Percentiles rank a stretch among this genome's conserved stretches.
Evolutionary conservation across 805 yeast species (phyloP).

Genomic region (Cyberlindnera amylophila): DNA sequence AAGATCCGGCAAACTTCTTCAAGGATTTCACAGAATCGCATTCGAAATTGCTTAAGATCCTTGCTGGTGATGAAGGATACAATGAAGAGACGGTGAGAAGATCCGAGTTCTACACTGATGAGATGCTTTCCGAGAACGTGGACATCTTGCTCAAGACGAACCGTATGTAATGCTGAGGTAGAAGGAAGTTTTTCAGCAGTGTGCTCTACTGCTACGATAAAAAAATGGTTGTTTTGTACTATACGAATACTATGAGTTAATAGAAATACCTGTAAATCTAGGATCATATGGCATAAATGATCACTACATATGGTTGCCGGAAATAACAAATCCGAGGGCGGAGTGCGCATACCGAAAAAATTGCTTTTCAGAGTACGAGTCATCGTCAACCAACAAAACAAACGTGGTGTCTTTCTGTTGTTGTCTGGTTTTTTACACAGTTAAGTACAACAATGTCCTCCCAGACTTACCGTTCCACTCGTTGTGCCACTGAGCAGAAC

Average conservation of each 20-base stretch:
- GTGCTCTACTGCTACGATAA: not conserved
- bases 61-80: conserved; percentile 86
- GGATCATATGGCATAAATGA: too few species aligned
- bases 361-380: not conserved
- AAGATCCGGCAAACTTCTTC: conserved; percentile 75
- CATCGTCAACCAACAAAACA: not conserved
- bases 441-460: conserved; percentile 40
- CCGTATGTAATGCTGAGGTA: conserved; percentile 10
- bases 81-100: conserved; percentile 86
- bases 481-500: conserved; percentile 48
- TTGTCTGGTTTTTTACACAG: too few species aligned
- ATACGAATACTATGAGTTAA: too few species aligned
- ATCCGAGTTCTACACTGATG: conserved; percentile 74
- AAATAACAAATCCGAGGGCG: too few species aligned
- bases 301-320: too few species aligned
- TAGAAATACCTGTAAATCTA: too few species aligned
- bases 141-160: conserved; percentile 66
- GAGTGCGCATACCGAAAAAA: not conserved
- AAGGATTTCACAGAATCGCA: conserved; percentile 75
- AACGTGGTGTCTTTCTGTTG: not conserved
- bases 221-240: too few species aligned
- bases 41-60: conserved; percentile 76
- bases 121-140: conserved; percentile 72
- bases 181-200: too few species aligned
- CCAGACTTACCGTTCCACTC: conserved; percentile 76